A percentile compares a stretch with the other conserved stretches of the same genome.
Evolutionary conservation across 805 yeast genomes (phyloP).

Genomic region (Blastobotrys chiropterorum): DNA sequence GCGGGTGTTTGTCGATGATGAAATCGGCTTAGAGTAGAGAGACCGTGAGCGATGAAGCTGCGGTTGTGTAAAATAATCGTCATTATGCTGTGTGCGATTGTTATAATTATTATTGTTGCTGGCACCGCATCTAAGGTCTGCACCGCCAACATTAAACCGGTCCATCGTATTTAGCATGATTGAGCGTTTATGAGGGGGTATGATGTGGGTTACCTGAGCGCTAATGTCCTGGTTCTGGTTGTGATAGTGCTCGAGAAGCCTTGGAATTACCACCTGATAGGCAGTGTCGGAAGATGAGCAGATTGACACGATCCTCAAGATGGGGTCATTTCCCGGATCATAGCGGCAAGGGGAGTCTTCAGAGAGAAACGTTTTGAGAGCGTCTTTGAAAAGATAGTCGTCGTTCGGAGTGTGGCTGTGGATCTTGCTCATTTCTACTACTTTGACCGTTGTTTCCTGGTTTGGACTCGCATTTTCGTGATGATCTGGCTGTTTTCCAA

Average conservation of each 20-base stretch:
- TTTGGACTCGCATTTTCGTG: background rate
- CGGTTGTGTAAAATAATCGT: background rate
- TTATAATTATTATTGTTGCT: background rate
- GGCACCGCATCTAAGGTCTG: background rate
- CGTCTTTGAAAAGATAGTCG: background rate
- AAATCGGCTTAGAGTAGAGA: background rate
- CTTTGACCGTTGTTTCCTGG: background rate
- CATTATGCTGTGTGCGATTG: background rate
- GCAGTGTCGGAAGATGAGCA: constrained; percentile 15
- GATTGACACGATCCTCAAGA: constrained; percentile 13
- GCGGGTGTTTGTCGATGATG: background rate
- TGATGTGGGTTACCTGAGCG: constrained; percentile 17
- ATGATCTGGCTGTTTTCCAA: background rate
- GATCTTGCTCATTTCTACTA: constrained; percentile 4
- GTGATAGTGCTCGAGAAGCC: constrained; percentile 11
- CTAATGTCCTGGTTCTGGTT: background rate
- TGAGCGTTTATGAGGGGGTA: constrained; percentile 14
- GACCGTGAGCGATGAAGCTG: background rate
- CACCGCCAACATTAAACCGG: background rate
- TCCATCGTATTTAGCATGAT: constrained; percentile 3
- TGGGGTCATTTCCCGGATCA: constrained; percentile 10
- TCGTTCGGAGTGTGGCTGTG: background rate
- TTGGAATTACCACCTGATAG: constrained; percentile 12
- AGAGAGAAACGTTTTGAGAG: background rate
- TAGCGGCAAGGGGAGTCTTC: background rate